A percentile compares a stretch with the other conserved stretches of the same genome.
These are phyloP conservation scores for Cucumis cinereus DNA, from an alignment of 306 rosid genomes.

Conservation along the genomic window DNA sequence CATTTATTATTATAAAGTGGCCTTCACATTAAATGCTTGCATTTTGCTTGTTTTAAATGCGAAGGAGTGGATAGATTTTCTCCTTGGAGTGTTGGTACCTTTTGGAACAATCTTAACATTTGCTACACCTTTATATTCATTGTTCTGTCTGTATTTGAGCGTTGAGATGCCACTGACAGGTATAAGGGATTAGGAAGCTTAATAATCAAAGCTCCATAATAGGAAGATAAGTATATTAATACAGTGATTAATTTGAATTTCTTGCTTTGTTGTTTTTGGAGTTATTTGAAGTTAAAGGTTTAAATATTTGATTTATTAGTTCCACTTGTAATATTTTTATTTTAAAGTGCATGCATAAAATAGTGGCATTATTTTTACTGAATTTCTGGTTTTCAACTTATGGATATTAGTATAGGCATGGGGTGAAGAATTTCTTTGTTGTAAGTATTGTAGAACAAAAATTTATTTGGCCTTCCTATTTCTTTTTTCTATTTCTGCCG, in stretches of 20 bases:
- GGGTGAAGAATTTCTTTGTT: background rate
- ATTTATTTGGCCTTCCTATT: background rate
- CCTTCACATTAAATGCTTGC: background rate
- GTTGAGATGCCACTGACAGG: background rate
- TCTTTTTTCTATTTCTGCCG: no score
- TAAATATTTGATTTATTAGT: background rate
- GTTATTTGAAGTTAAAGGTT: background rate
- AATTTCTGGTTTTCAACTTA: background rate
- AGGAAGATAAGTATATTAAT: background rate
- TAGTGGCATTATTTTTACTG: background rate
- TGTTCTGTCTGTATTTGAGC: background rate
- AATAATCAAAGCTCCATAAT: background rate
- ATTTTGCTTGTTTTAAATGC: background rate
- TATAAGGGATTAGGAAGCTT: background rate
- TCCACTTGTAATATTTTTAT: background rate
- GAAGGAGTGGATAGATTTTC: background rate
- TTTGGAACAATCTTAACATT: background rate
- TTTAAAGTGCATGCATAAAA: background rate
- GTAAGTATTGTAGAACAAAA: background rate
- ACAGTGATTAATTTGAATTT: background rate
- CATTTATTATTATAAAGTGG: background rate
- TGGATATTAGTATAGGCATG: background rate
- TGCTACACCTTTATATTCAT: background rate
- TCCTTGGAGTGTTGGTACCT: background rate
- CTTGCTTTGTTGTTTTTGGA: background rate